A percentile compares a stretch with the other conserved stretches of the same genome.
These are phyloP conservation scores for Argentina anserina DNA, from an alignment of 306 rosid genomes.

Conservation along the genomic window DNA sequence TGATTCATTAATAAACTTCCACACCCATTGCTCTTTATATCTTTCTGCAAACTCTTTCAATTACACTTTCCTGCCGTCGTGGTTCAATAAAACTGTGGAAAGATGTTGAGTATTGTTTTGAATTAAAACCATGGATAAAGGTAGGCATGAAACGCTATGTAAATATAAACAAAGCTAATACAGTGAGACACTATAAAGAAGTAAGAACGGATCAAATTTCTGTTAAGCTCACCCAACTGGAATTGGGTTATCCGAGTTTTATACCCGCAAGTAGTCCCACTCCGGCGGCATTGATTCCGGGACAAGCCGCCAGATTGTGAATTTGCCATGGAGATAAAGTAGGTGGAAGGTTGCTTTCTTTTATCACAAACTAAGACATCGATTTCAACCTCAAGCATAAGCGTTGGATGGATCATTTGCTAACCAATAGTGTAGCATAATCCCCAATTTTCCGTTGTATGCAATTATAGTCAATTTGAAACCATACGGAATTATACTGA, in stretches of 20 bases:
- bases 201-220: not conserved
- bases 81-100: not conserved
- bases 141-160: not conserved
- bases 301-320: not conserved
- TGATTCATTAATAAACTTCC: too few species aligned
- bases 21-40: too few species aligned
- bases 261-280: not conserved
- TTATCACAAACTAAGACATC: not conserved
- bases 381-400: not conserved
- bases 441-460: not conserved
- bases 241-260: not conserved
- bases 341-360: conserved; percentile 26
- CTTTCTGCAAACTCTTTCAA: not conserved
- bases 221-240: not conserved
- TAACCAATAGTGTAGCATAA: not conserved
- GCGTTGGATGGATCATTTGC: not conserved
- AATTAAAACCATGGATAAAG: not conserved
- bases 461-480: not conserved
- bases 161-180: not conserved
- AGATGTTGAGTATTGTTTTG: not conserved
- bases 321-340: conserved; percentile 10
- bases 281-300: not conserved
- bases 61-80: not conserved
- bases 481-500: not conserved
- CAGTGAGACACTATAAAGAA: not conserved